Percentiles rank a stretch among this genome's conserved stretches.
phyloP scores from a whole-genome alignment of 2,329 filamentous ascomycete genomes.

The Apiospora aurea region DNA sequence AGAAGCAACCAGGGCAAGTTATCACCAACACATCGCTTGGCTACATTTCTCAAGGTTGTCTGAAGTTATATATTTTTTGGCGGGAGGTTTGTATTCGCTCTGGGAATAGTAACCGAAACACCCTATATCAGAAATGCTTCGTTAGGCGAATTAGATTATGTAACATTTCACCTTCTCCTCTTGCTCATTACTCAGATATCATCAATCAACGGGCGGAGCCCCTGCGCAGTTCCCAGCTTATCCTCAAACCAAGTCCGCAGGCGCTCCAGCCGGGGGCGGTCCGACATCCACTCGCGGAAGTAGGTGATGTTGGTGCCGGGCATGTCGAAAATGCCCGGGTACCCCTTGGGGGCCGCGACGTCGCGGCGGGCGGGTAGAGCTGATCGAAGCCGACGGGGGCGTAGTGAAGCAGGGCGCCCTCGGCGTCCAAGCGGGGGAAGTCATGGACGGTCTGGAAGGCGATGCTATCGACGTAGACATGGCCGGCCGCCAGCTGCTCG shows the following conservation, averaged over 20 bases:
- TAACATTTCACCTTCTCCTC: neutral
- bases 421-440: conserved; percentile 57
- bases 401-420: conserved; percentile 57
- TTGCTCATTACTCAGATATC: conserved; percentile 17
- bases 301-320: conserved; percentile 40
- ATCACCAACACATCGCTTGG: too few relatives aligned
- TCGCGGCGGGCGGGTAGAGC: conserved; percentile 45
- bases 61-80: too few relatives aligned
- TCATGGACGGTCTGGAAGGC: conserved; percentile 60
- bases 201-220: conserved; percentile 45
- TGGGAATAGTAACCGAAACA: too few relatives aligned
- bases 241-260: conserved; percentile 47
- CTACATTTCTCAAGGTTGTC: too few relatives aligned
- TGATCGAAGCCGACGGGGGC: conserved; percentile 54
- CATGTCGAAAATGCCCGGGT: conserved; percentile 40
- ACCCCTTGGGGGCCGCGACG: conserved; percentile 35
- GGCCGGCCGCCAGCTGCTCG: conserved; percentile 48
- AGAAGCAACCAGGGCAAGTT: too few relatives aligned
- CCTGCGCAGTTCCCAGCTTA: conserved; percentile 47
- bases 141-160: neutral
- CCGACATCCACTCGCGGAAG: conserved; percentile 46
- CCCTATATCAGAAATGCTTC: too few relatives aligned
- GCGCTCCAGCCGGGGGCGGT: conserved; percentile 46
- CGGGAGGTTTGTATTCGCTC: too few relatives aligned
- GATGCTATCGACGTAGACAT: conserved; percentile 53